A percentile compares a stretch with the other conserved stretches of the same genome.
Evolutionary conservation across 2,329 filamentous ascomycete genomes (phyloP).

Genomic region (Orbilia blumenaviensis): DNA sequence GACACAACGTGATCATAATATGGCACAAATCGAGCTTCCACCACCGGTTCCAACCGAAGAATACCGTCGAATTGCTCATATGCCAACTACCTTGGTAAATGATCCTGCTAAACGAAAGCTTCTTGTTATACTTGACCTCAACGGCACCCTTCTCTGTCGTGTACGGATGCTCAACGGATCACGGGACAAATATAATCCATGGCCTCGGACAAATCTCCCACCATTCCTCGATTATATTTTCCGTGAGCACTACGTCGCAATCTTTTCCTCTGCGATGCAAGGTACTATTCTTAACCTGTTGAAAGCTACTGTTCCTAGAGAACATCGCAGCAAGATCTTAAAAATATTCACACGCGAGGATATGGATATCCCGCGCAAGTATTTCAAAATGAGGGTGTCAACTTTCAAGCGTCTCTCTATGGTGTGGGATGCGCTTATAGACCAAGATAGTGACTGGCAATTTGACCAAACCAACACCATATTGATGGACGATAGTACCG

Average conservation of each 20-base stretch:
- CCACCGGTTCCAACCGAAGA: conserved; percentile 16
- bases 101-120: conserved; percentile 62
- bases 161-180: conserved; percentile 64
- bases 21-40: conserved; percentile 18
- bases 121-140: conserved; percentile 88
- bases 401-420: conserved; percentile 85
- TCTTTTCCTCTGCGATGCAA: conserved; percentile 88
- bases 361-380: conserved; percentile 71
- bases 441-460: conserved; percentile 60
- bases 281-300: conserved; percentile 77
- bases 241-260: conserved; percentile 77
- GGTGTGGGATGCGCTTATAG: conserved; percentile 71
- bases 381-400: conserved; percentile 78
- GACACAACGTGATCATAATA: conserved; percentile 3
- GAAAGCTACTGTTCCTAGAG: conserved; percentile 68
- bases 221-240: conserved; percentile 79
- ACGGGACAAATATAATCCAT: conserved; percentile 65
- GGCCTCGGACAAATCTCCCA: conserved; percentile 73
- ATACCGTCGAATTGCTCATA: conserved; percentile 4
- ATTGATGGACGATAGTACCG: conserved; percentile 81
- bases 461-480: conserved; percentile 80
- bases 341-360: conserved; percentile 81
- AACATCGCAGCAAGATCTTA: conserved; percentile 68
- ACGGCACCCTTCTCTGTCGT: conserved; percentile 85
- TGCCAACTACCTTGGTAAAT: background rate